phyloP scores from a whole-genome alignment of 1,284 basidiomycete species.

The Filobasidium uniguttulatum region DNA sequence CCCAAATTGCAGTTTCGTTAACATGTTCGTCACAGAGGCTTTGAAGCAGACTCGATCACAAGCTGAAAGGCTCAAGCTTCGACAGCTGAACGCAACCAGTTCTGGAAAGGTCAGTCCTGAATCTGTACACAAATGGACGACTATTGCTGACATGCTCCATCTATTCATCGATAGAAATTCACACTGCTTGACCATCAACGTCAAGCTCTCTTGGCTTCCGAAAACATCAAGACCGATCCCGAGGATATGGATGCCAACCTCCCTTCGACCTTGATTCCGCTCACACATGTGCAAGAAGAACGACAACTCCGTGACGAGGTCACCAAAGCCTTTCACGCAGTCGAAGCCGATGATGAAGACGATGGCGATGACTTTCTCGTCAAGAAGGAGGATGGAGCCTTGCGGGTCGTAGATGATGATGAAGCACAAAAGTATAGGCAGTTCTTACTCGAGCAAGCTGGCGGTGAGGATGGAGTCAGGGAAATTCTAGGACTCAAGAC shows the following conservation, averaged over 20 bases:
- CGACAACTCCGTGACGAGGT: conserved; percentile 62
- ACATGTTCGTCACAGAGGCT: conserved; percentile 20
- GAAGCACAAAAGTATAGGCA: conserved; percentile 69
- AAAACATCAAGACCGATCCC: neutral
- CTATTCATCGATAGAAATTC: conserved; percentile 30
- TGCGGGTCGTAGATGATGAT: conserved; percentile 59
- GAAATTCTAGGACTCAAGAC: conserved; percentile 40
- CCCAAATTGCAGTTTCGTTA: neutral
- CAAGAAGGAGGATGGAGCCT: conserved; percentile 48
- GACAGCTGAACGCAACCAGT: conserved; percentile 25
- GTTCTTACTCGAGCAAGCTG: conserved; percentile 61
- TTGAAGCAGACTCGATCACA: conserved; percentile 25
- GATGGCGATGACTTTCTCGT: conserved; percentile 44
- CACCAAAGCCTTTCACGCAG: conserved; percentile 59
- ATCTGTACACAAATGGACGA: conserved; percentile 16
- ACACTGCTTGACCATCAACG: conserved; percentile 40
- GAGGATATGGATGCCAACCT: conserved; percentile 2
- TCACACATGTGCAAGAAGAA: conserved; percentile 71
- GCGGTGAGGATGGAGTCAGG: conserved; percentile 56
- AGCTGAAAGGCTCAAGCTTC: conserved; percentile 20
- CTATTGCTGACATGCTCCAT: neutral
- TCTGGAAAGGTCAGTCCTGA: conserved; percentile 37
- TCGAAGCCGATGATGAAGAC: conserved; percentile 48
- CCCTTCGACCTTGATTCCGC: conserved; percentile 25
- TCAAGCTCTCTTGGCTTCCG: conserved; percentile 31